Evolutionary conservation across 768 basidiomycete genomes (phyloP).

Genomic region (Auriscalpium microsporum): DNA sequence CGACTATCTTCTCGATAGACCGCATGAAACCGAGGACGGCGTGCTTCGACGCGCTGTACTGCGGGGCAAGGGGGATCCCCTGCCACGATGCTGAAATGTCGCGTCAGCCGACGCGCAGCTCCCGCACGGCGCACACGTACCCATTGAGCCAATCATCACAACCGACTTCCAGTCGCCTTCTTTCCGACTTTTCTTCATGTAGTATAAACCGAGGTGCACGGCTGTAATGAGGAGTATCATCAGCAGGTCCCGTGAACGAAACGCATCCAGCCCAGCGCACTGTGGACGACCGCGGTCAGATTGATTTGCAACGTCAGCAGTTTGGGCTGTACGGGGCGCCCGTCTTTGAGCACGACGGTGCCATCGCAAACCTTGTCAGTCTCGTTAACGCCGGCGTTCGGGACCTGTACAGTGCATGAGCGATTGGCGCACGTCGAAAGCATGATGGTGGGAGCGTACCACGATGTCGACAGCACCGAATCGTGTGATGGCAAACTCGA

Average conservation of each 20-base stretch:
- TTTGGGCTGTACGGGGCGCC: conserved; percentile 21
- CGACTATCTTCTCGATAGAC: conserved; percentile 11
- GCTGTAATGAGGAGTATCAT: conserved; percentile 13
- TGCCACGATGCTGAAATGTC: conserved; percentile 19
- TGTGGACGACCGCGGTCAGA: conserved; percentile 23
- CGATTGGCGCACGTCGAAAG: neutral
- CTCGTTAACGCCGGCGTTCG: conserved; percentile 17
- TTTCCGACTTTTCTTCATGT: conserved; percentile 16
- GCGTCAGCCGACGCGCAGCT: neutral
- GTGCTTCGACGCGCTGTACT: conserved; percentile 25
- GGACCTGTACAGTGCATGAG: conserved; percentile 5
- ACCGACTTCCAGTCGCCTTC: conserved; percentile 19
- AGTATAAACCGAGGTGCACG: conserved; percentile 23
- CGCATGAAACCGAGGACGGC: conserved; percentile 25
- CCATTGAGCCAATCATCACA: conserved; percentile 26
- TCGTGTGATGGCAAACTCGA: conserved; percentile 19
- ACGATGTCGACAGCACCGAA: conserved; percentile 26
- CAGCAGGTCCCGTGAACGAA: no score
- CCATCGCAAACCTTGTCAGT: neutral
- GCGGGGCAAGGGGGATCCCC: conserved; percentile 15
- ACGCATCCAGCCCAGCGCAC: conserved; percentile 18
- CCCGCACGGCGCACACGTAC: conserved; percentile 9
- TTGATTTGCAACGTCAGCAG: conserved; percentile 23
- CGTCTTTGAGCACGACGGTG: conserved; percentile 11
- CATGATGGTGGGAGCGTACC: conserved; percentile 11